Percentiles rank a stretch among this genome's conserved stretches.
These are phyloP conservation scores for Turritis glabra DNA, from an alignment of 345 rosid species.

Conservation along the genomic window DNA sequence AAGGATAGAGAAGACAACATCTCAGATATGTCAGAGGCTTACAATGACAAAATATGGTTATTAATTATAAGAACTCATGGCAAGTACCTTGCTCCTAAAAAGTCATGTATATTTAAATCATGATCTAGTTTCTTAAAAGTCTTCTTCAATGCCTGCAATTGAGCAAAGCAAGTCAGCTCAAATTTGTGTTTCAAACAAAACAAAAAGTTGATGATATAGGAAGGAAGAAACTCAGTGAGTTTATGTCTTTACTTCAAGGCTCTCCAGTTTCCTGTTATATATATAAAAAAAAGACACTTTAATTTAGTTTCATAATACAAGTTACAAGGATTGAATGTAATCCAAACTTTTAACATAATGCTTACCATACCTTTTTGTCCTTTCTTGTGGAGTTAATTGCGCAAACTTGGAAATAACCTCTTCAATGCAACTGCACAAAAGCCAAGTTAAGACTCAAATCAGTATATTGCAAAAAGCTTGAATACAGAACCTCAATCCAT, in stretches of 20 bases:
- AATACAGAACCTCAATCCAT: background rate
- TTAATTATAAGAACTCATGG: conserved; percentile 17
- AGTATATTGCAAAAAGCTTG: background rate
- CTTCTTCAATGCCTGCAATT: conserved; percentile 74
- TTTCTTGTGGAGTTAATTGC: conserved; percentile 82
- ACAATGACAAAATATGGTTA: conserved; percentile 4
- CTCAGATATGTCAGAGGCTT: conserved; percentile 33
- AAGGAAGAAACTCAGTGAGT: conserved; percentile 14
- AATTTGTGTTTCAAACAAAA: background rate
- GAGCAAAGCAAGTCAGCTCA: conserved; percentile 33
- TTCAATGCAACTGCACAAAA: conserved; percentile 59
- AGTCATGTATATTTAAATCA: conserved; percentile 80
- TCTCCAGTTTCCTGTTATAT: conserved; percentile 81
- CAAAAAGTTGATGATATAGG: background rate
- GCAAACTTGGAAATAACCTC: conserved; percentile 78
- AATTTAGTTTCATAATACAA: conserved; percentile 22
- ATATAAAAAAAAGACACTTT: background rate
- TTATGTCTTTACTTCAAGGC: conserved; percentile 76
- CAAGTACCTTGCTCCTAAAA: conserved; percentile 69
- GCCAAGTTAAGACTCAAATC: background rate
- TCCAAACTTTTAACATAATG: conserved; percentile 17
- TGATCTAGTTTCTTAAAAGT: conserved; percentile 93
- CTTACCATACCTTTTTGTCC: conserved; percentile 75
- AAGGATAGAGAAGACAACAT: conserved; percentile 32
- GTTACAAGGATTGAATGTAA: background rate